Evolutionary conservation across 116 monocot genomes (phyloP), one percentile per base, ranked within the genome.

Genomic region (Zostera marina): DNA sequence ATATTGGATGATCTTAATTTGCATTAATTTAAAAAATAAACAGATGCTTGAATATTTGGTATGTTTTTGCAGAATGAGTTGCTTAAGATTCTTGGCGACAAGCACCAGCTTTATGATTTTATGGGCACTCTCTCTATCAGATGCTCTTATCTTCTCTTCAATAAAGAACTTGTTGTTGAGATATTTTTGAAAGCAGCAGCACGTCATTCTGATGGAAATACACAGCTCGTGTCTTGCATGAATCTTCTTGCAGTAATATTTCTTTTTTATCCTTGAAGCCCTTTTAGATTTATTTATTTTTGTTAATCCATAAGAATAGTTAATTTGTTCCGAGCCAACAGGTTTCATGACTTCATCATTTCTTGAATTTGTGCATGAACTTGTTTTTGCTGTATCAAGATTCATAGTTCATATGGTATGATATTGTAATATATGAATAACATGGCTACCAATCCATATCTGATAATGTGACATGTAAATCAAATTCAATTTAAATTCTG

Each of bases 81-180:
- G 65, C 86, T 89, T 45, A 90, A 66, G 70, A 83, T 89, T 61
- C 79, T 96, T 58, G 90, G 85, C 41, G 86, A 96, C 45, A 85
- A 73, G 43, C 82, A 96, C 63, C 75, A 77, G 15, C 79, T 96
- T 54, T 73, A 80, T 78, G 90, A 84, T 52, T 96, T 96, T 72
- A 76, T 90, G 83, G 74, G 62, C 17, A 73, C 66, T 64, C 78
- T 96, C 52, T 63, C 85, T 11, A 60, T 82, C 44, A 89, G 77
- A 68, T 96, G 96, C 72, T 96, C 96, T 57, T 81, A 82, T 76
- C 59, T 85, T 44, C 76, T 96, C 41, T 83, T 96, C 70, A 90
- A 85, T 59, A 85, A 76, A 78, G 96, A 89, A 26, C 73, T 70
- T 70, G 72, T 82, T n/a, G 76, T 76, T 56, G 86, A 89, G 55